Evolutionary conservation across 257 asterid genomes (phyloP).

Genomic region (Jasminum sambac): DNA sequence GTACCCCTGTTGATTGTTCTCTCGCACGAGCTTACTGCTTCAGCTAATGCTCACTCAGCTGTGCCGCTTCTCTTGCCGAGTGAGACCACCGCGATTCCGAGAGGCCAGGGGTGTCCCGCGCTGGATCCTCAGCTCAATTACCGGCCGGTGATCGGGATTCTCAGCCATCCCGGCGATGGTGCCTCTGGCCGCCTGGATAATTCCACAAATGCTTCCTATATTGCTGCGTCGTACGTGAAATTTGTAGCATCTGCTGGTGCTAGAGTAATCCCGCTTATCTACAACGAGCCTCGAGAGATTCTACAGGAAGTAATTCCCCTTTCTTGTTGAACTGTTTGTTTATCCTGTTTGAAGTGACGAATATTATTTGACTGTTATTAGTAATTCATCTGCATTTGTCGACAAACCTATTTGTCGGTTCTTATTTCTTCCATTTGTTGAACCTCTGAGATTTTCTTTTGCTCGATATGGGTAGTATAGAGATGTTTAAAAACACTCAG

Average conservation of each 20-base stretch:
- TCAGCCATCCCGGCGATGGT: conserved; percentile 90
- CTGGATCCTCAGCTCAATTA: conserved; percentile 56
- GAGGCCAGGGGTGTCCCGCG: conserved; percentile 47
- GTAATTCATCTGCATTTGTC: not conserved
- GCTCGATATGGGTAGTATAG: not conserved
- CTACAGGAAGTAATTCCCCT: conserved; percentile 43
- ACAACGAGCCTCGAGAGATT: conserved; percentile 63
- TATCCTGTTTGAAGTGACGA: not conserved
- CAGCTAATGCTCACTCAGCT: conserved; percentile 31
- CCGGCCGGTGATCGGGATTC: conserved; percentile 79
- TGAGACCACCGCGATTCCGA: conserved; percentile 25
- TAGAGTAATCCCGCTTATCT: conserved; percentile 85
- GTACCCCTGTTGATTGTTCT: conserved; percentile 53
- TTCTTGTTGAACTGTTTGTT: not conserved
- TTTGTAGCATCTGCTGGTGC: conserved; percentile 92
- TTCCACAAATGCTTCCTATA: conserved; percentile 63
- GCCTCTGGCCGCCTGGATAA: conserved; percentile 75
- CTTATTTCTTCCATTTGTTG: no score
- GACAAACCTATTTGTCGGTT: no score
- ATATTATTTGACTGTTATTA: not conserved
- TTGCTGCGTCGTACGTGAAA: conserved; percentile 90
- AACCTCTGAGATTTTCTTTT: conserved; percentile 46
- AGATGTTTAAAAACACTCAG: no score
- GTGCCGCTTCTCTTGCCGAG: conserved; percentile 47
- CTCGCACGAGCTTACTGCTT: conserved; percentile 37